Conservation (phyloP, 179 eudicot species). For the Camellia oleifera region DNA sequence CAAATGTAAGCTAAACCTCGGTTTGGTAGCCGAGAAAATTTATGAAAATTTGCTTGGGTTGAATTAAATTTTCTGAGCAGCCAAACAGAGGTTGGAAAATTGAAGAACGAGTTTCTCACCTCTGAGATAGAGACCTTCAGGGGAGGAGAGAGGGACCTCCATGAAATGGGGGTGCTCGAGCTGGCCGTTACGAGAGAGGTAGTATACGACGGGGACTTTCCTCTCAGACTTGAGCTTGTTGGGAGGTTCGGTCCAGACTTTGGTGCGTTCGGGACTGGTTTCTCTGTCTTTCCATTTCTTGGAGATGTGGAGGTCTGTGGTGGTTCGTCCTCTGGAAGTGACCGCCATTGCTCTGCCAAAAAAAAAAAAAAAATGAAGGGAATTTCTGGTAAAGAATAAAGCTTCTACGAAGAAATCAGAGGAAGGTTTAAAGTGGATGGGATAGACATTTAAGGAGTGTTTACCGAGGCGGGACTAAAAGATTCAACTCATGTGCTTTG, state of each 20-base stretch:
- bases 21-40: slow-evolving; percentile 8
- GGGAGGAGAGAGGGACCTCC: slow-evolving; percentile 80
- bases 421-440: neutral
- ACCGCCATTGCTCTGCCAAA: slow-evolving; percentile 4
- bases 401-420: neutral
- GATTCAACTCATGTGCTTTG: neutral
- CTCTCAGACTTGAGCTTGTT: slow-evolving; percentile 4
- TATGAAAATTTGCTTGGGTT: neutral
- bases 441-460: neutral
- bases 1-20: neutral
- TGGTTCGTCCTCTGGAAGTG: slow-evolving; percentile 15
- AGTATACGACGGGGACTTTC: slow-evolving; percentile 64
- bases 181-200: slow-evolving; percentile 77
- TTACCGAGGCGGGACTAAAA: slow-evolving; percentile 8
- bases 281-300: slow-evolving; percentile 26
- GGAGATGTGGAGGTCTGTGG: slow-evolving; percentile 6
- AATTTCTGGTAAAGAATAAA: too few species aligned
- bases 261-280: slow-evolving; percentile 48
- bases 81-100: neutral
- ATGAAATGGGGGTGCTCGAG: slow-evolving; percentile 97
- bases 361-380: neutral
- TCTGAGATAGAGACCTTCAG: slow-evolving; percentile 72
- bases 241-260: slow-evolving; percentile 35
- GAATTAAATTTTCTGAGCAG: neutral
- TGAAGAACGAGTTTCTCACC: slow-evolving; percentile 25